Evolutionary conservation across 2,329 filamentous ascomycete genomes (phyloP), one percentile per base, ranked within the genome.

Genomic region (Penicillium brasilianum): DNA sequence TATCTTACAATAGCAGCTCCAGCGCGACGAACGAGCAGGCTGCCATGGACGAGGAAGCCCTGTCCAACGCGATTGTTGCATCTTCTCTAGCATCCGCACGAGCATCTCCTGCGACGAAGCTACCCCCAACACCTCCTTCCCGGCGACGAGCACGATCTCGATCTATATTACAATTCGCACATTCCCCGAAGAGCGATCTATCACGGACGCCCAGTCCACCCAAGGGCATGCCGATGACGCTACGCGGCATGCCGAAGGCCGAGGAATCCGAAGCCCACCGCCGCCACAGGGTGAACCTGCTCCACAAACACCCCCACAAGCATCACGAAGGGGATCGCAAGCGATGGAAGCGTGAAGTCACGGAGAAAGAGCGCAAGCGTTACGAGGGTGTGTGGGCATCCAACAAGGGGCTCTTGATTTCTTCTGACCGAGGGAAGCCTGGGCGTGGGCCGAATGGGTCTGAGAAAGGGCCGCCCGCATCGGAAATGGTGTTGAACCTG

Each of bases 381-480:
- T 83, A 83, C 61, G 81, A 83, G 67, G 81, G 80, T 4, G 79
- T 83, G 4, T 83, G 81, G 80, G 81, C 80, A 32, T 80, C 81
- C 4, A 83, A 83, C 62, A 77, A 77, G 69, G 80, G 81, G 11
- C 57, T 80, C 18, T 69, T 76, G 41, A 70, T 80, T 30, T 71
- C 68, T 34, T 58, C 63, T 8, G 62, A 44, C 10, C 58, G 63
- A 18, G 60, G 64, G 43, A 37, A 58, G 32, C 2, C 22, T 18
- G 50, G 48, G 50, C 67, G 18, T 30, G 55, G 43, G 43, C 43
- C 50, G 14, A 60, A 59, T 34, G 67, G 60, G 39, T 49, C 54
- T 18, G 61, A 61, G 8, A 60, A 43, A 58, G 70, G 70, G 52
- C 70, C 75, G 7, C 62, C 70, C 10, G 66, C 71, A 3, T 67